phyloP scores from a whole-genome alignment of 257 asterid species.

The Scutellaria baicalensis region DNA sequence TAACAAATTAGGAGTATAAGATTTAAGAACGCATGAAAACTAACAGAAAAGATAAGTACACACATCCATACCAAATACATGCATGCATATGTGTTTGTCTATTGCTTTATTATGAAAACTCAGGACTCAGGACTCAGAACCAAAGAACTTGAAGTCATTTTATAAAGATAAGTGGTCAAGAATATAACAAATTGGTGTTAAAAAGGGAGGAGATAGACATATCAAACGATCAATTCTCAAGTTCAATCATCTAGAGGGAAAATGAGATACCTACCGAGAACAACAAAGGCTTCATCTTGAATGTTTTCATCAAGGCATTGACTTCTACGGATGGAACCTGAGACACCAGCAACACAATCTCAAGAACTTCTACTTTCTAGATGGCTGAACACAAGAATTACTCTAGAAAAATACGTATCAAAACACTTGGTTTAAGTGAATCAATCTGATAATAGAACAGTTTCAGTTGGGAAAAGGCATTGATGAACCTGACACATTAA shows the following conservation, averaged over 20 bases:
- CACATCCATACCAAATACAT: background rate
- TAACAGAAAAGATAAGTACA: background rate
- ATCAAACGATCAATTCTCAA: slow-evolving; percentile 7
- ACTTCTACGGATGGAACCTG: slow-evolving; percentile 99
- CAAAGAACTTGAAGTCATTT: background rate
- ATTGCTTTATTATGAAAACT: background rate
- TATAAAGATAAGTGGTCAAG: background rate
- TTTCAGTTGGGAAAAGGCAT: slow-evolving; percentile 1
- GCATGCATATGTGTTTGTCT: background rate
- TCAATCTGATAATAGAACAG: background rate
- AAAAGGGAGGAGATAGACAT: slow-evolving; percentile 11
- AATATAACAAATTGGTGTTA: background rate
- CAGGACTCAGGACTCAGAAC: slow-evolving; percentile 11
- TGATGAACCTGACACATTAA: slow-evolving; percentile 90
- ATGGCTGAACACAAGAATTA: background rate
- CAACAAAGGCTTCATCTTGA: slow-evolving; percentile 93
- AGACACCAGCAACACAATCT: slow-evolving; percentile 16
- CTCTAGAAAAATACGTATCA: slow-evolving; percentile 5
- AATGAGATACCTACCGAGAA: slow-evolving; percentile 66
- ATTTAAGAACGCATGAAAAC: slow-evolving; percentile 6
- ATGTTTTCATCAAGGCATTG: slow-evolving; percentile 91
- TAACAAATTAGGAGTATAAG: background rate
- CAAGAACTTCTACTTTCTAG: background rate
- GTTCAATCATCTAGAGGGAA: slow-evolving; percentile 8
- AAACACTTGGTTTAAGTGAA: background rate